Percentiles rank a stretch among this genome's conserved stretches.
These are phyloP conservation scores for Cutaneotrichosporon cyanovorans DNA, from an alignment of 1,284 basidiomycete species.

Conservation along the genomic window DNA sequence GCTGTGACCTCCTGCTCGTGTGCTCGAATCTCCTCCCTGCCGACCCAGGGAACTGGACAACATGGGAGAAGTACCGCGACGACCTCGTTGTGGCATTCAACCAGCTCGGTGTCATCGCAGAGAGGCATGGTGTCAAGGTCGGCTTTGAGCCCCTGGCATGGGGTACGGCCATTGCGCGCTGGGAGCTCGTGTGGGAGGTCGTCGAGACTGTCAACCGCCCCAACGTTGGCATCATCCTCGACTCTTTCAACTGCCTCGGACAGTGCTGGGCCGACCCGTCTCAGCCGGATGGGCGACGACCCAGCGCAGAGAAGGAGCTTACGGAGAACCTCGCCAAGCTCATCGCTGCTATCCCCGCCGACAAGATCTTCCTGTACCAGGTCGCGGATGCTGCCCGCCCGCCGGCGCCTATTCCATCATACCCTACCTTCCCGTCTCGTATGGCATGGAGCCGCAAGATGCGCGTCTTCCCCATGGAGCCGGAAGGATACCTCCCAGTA, in stretches of 20 bases:
- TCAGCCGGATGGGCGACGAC: background rate
- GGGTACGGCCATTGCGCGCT: too few relatives aligned
- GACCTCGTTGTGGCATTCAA: too few relatives aligned
- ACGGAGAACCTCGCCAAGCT: background rate
- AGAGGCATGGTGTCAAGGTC: too few relatives aligned
- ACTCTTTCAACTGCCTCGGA: slow-evolving; percentile 9
- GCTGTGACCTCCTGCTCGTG: slow-evolving; percentile 4
- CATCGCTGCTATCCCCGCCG: background rate
- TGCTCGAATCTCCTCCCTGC: too few relatives aligned
- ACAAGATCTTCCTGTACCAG: slow-evolving; percentile 3
- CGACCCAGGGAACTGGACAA: too few relatives aligned
- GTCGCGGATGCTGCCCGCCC: slow-evolving; percentile 4
- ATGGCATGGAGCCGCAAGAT: slow-evolving; percentile 1
- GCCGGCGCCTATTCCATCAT: background rate
- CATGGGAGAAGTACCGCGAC: too few relatives aligned
- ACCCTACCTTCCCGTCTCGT: slow-evolving; percentile 1
- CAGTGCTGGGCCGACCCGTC: slow-evolving; percentile 6
- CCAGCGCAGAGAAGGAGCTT: background rate
- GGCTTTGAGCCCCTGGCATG: too few relatives aligned
- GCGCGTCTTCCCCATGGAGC: slow-evolving; percentile 4
- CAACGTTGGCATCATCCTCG: slow-evolving; percentile 7
- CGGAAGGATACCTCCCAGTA: slow-evolving; percentile 5
- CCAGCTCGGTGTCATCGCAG: too few relatives aligned
- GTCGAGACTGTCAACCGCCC: slow-evolving; percentile 1
- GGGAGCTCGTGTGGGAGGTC: slow-evolving; percentile 4